phyloP scores from a whole-genome alignment of 192 early-diverging fungal genomes.

The Mortierella hygrophila region DNA sequence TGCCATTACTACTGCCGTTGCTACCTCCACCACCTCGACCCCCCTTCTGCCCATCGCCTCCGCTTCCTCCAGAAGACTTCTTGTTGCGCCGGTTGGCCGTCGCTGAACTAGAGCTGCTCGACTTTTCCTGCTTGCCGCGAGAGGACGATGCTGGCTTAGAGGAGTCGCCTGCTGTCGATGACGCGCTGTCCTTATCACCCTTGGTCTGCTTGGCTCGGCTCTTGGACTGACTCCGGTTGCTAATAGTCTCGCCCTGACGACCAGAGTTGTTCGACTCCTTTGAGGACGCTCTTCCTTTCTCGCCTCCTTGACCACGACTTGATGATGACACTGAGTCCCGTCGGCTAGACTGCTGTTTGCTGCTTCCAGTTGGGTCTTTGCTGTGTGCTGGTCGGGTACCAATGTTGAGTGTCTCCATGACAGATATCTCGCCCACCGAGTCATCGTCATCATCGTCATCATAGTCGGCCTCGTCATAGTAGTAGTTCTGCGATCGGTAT shows the following conservation, averaged over 20 bases:
- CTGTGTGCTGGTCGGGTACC: constrained; percentile 29
- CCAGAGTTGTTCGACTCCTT: not conserved
- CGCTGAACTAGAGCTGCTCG: not conserved
- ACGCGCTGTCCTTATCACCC: constrained; percentile 12
- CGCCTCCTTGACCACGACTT: not conserved
- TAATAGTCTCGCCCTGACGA: not conserved
- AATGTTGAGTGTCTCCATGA: constrained; percentile 57
- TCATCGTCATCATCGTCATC: constrained; percentile 43
- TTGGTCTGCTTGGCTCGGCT: constrained; percentile 20
- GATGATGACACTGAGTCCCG: constrained; percentile 2
- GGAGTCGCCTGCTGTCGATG: not conserved
- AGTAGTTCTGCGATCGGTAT: constrained; percentile 24
- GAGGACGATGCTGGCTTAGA: constrained; percentile 5
- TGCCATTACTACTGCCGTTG: constrained; percentile 7
- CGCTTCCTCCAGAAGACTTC: constrained; percentile 22
- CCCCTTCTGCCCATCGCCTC: constrained; percentile 14
- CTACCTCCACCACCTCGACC: constrained; percentile 15
- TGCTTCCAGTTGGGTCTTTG: constrained; percentile 30
- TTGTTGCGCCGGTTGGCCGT: constrained; percentile 24
- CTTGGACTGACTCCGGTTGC: constrained; percentile 23
- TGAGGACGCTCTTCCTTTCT: constrained; percentile 2
- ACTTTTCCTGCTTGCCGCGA: constrained; percentile 29
- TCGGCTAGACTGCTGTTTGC: not conserved
- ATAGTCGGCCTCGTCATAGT: constrained; percentile 46
- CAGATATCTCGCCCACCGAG: constrained; percentile 17